Conservation (phyloP, 1,284 basidiomycete genomes). For the Melanopsichium pennsylvanicum region DNA sequence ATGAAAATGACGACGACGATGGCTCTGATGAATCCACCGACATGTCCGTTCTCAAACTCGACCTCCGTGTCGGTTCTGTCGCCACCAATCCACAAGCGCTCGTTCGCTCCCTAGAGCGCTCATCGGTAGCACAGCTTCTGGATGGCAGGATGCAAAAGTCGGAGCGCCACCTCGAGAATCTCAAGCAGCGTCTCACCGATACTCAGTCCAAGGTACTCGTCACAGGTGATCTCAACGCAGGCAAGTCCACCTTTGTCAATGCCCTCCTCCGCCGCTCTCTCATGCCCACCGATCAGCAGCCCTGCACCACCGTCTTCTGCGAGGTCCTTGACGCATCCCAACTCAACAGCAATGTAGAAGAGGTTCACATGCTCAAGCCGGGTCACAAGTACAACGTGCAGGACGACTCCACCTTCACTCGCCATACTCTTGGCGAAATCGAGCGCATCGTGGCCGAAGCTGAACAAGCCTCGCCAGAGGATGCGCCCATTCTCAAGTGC, state of each 20-base stretch:
- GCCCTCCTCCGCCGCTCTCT: conserved; percentile 78
- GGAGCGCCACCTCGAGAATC: conserved; percentile 81
- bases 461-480: conserved; percentile 74
- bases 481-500: conserved; percentile 67
- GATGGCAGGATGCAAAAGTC: conserved; percentile 84
- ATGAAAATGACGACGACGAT: conserved; percentile 10
- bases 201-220: conserved; percentile 95
- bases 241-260: conserved; percentile 98
- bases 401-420: conserved; percentile 80
- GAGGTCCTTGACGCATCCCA: conserved; percentile 93
- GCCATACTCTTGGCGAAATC: conserved; percentile 75
- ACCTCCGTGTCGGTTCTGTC: conserved; percentile 82
- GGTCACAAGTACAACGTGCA: conserved; percentile 76
- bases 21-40: conserved; percentile 38
- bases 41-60: conserved; percentile 78
- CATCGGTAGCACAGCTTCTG: conserved; percentile 88
- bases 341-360: conserved; percentile 77
- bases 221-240: conserved; percentile 98
- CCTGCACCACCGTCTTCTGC: conserved; percentile 95
- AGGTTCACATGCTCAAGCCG: conserved; percentile 74
- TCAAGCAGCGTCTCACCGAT: conserved; percentile 86
- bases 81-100: conserved; percentile 75
- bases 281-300: conserved; percentile 98
- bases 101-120: conserved; percentile 88
- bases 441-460: conserved; percentile 77